phyloP scores from a whole-genome alignment of 1,284 basidiomycete species.

The Apiotrichum porosum region DNA sequence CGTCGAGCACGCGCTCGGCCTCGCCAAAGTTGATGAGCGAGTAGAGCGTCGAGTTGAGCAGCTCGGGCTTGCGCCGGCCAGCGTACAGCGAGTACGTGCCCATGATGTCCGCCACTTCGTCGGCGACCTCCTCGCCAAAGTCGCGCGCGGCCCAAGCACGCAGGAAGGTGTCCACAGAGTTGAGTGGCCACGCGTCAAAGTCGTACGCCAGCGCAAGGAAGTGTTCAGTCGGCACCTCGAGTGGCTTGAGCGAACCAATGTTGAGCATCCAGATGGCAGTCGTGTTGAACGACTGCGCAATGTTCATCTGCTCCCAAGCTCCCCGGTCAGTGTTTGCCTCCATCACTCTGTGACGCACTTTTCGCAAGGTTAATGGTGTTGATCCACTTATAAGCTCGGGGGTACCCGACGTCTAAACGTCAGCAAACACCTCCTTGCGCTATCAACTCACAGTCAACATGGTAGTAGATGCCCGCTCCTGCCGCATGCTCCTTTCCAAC shows the following conservation, averaged over 20 bases:
- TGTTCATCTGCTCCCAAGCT: constrained; percentile 18
- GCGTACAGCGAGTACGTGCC: constrained; percentile 20
- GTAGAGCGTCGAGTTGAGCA: no score
- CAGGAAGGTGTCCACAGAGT: constrained; percentile 19
- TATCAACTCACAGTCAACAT: constrained; percentile 48
- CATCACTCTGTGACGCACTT: constrained; percentile 4
- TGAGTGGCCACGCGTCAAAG: constrained; percentile 23
- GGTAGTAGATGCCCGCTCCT: constrained; percentile 65
- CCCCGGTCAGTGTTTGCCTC: neutral
- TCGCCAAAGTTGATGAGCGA: no score
- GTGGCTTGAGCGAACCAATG: constrained; percentile 26
- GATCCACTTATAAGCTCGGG: constrained; percentile 48
- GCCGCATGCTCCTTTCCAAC: constrained; percentile 56
- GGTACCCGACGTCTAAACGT: constrained; percentile 38
- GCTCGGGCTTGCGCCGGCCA: constrained; percentile 50
- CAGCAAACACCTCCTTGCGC: no score
- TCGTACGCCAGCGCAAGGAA: constrained; percentile 20
- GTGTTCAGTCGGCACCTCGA: constrained; percentile 19
- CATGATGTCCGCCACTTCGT: constrained; percentile 29
- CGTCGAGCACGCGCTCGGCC: constrained; percentile 57
- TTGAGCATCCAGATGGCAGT: constrained; percentile 29
- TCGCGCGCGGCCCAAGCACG: constrained; percentile 24
- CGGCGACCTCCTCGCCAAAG: constrained; percentile 19
- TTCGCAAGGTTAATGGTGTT: constrained; percentile 31
- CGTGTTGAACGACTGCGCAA: constrained; percentile 16